A percentile compares a stretch with the other conserved stretches of the same genome.
phyloP scores from a whole-genome alignment of 371 early-diverging fungal species.

The Mucor indicus region DNA sequence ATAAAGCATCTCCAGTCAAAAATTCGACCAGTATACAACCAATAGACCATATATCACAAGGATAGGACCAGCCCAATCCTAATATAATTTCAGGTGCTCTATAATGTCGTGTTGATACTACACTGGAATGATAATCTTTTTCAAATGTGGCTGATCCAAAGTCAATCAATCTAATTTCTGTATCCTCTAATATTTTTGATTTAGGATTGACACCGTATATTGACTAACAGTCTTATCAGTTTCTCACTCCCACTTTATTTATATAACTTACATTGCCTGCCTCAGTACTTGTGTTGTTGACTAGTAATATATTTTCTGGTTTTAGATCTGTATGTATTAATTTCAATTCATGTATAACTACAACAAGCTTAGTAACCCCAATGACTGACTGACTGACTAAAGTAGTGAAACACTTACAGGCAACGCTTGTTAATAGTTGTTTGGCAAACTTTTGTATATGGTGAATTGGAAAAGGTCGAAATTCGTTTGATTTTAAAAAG shows the following conservation, averaged over 20 bases:
- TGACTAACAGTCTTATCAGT: neutral
- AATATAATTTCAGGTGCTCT: conserved; percentile 97
- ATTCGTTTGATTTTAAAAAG: conserved; percentile 87
- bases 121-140: conserved; percentile 85
- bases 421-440: conserved; percentile 74
- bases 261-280: conserved; percentile 18
- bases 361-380: too few relatives aligned
- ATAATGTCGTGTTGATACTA: conserved; percentile 93
- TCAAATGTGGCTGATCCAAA: conserved; percentile 97
- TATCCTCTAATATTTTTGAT: conserved; percentile 58
- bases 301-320: conserved; percentile 83
- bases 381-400: too few relatives aligned
- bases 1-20: conserved; percentile 91
- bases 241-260: too few relatives aligned
- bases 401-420: conserved; percentile 48
- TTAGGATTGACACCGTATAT: conserved; percentile 12
- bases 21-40: conserved; percentile 96
- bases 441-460: conserved; percentile 84
- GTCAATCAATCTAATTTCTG: conserved; percentile 90
- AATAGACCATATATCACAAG: conserved; percentile 97
- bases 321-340: conserved; percentile 94
- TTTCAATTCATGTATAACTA: conserved; percentile 77
- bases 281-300: conserved; percentile 29
- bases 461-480: conserved; percentile 80
- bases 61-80: conserved; percentile 89